These are phyloP conservation scores for Phytopythium aichiense DNA, from an alignment of 352 stramenopile genomes.

Conservation along the genomic window DNA sequence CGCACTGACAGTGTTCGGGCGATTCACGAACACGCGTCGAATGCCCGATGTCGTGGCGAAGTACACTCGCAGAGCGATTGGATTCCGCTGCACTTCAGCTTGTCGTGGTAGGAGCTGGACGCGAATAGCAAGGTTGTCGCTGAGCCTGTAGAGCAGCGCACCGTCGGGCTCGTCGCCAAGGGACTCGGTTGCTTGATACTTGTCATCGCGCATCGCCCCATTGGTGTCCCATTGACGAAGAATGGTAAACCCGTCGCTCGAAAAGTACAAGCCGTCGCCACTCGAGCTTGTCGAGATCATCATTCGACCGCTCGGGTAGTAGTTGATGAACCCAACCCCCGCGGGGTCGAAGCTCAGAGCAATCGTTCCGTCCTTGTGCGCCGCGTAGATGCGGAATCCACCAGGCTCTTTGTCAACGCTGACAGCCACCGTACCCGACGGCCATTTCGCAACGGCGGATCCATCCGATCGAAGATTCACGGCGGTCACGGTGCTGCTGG, in stretches of 20 bases:
- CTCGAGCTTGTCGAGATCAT: slow-evolving; percentile 68
- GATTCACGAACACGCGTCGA: slow-evolving; percentile 45
- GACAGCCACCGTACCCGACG: slow-evolving; percentile 53
- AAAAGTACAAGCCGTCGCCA: slow-evolving; percentile 59
- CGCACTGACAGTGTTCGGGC: slow-evolving; percentile 27
- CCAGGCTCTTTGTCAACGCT: slow-evolving; percentile 61
- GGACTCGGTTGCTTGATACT: slow-evolving; percentile 18
- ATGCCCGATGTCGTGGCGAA: slow-evolving; percentile 35
- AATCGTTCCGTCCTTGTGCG: slow-evolving; percentile 63
- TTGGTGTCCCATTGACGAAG: slow-evolving; percentile 49
- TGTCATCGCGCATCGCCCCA: slow-evolving; percentile 39
- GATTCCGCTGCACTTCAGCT: slow-evolving; percentile 6
- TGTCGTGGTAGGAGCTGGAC: slow-evolving; percentile 17
- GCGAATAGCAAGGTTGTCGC: slow-evolving; percentile 39
- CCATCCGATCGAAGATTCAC: slow-evolving; percentile 58
- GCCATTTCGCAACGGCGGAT: slow-evolving; percentile 66
- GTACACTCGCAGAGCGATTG: slow-evolving; percentile 42
- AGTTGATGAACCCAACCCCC: slow-evolving; percentile 77
- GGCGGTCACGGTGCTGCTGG: slow-evolving; percentile 42
- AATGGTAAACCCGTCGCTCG: slow-evolving; percentile 35
- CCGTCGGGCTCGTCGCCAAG: slow-evolving; percentile 40
- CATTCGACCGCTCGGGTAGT: slow-evolving; percentile 66
- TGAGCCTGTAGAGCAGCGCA: slow-evolving; percentile 42
- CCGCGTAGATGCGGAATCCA: slow-evolving; percentile 64
- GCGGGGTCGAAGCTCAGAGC: slow-evolving; percentile 59